Percentiles rank a stretch among this genome's conserved stretches.
These are phyloP conservation scores for Corymbia calophylla DNA, from an alignment of 441 rosid species.

Conservation along the genomic window DNA sequence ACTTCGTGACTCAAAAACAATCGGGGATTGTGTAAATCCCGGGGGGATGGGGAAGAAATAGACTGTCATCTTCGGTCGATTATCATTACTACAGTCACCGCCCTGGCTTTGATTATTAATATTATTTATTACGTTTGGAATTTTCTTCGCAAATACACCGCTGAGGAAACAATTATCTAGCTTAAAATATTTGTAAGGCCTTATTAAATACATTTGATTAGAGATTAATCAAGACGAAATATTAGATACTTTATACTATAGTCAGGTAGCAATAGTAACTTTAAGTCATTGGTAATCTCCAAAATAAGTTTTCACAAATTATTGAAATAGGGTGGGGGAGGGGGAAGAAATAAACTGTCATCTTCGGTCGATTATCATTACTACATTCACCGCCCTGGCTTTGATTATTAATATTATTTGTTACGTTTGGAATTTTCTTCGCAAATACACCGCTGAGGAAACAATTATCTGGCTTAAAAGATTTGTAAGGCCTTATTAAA, in stretches of 20 bases:
- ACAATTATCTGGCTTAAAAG: background rate
- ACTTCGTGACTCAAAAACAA: background rate
- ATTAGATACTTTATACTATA: background rate
- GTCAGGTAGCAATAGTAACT: background rate
- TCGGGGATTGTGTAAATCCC: too few species aligned
- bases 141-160: background rate
- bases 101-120: too few species aligned
- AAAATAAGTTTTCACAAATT: background rate
- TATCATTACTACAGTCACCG: too few species aligned
- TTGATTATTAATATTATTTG: background rate
- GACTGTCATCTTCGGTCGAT: too few species aligned
- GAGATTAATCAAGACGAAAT: background rate
- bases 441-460: background rate
- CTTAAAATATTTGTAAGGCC: too few species aligned
- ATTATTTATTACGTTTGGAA: background rate
- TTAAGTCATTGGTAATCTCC: background rate
- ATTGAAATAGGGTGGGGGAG: fast-evolving
- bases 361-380: background rate
- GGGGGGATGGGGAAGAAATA: too few species aligned
- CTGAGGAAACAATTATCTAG: background rate
- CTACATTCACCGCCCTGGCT: background rate
- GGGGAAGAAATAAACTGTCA: background rate
- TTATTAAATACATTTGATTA: too few species aligned
- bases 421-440: background rate
- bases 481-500: too few species aligned